Evolutionary conservation across 805 yeast species (phyloP), one percentile per base, ranked within the genome.

Genomic region (Sugiyamaella boreocaroliniensis): DNA sequence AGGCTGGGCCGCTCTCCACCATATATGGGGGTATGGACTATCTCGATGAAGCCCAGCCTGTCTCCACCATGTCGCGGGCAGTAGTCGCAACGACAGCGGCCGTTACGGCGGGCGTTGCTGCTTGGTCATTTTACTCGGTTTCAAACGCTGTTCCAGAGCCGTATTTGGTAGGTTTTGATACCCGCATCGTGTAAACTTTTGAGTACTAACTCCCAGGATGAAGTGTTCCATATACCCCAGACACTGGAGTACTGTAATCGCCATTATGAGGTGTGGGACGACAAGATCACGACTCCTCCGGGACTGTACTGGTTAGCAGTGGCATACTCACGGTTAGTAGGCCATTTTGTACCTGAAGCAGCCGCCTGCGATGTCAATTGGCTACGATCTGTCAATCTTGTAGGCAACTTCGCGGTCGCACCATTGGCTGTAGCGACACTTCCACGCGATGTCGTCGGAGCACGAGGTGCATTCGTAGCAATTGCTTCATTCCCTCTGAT

Each of bases 211-310:
- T n/a, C 32, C 9, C 7, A 51, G 63, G 96, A 93, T 70, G 99
- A 93, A 67, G 74, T 79, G 11, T 92, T 92, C 69, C 99, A 93
- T 65, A 74, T 87, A 19, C 80, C 82, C 7, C 98, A 93, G 72
- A 82, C 95, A 6, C 75, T 79, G 53, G 75, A 72, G 47, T 89
- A 85, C 63, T 78, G 88, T 54, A 59, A 65, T 1, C 85, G 84
- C 11, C 71, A 80, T 49, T 89, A 82, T 70, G 50, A 57, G n/a
- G 61, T 71, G 1, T 89, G 96, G 96, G 89, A 93, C 66, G 76
- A 82, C 11, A 90, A 92, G 64, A 89, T 93, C 64, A 92, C 99
- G 1, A 93, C 99, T 0, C 99, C 99, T 1, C 98, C 98, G 0
- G 99, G 98, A 0, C 71, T 92, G 15, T 92, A 93, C 64, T 48